phyloP scores from a whole-genome alignment of 192 early-diverging fungal genomes.

The Phycomyces blakesleeanus region DNA sequence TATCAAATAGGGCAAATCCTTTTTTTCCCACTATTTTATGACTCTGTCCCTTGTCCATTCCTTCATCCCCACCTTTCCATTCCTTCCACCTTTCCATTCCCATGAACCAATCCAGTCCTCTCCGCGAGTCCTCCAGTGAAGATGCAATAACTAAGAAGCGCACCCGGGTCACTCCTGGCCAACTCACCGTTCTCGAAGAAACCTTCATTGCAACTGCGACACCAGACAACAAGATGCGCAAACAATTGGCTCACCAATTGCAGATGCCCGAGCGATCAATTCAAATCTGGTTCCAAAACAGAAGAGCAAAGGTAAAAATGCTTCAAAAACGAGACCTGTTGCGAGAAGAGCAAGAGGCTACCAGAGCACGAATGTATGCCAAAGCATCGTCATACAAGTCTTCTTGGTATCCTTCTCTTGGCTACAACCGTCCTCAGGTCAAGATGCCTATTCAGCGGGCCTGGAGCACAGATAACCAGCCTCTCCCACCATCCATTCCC shows the following conservation, averaged over 20 bases:
- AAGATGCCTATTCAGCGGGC: slow-evolving; percentile 28
- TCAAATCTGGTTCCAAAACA: slow-evolving; percentile 87
- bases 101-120: neutral
- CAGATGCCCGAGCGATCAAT: slow-evolving; percentile 70
- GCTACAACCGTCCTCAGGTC: neutral
- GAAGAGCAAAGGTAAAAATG: slow-evolving; percentile 74
- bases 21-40: slow-evolving; percentile 3
- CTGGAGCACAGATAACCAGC: slow-evolving; percentile 31
- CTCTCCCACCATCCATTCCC: neutral
- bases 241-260: slow-evolving; percentile 59
- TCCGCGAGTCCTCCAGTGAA: slow-evolving; percentile 5
- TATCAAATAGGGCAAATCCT: neutral
- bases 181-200: slow-evolving; percentile 60
- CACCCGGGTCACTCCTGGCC: slow-evolving; percentile 59
- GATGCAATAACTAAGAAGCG: slow-evolving; percentile 45
- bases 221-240: slow-evolving; percentile 61
- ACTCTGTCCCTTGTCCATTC: neutral
- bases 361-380: slow-evolving; percentile 25
- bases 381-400: slow-evolving; percentile 3
- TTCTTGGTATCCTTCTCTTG: slow-evolving; percentile 4
- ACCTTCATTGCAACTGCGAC: slow-evolving; percentile 61
- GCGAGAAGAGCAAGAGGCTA: slow-evolving; percentile 31
- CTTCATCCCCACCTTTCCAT: neutral
- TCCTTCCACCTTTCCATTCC: neutral
- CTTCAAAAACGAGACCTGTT: slow-evolving; percentile 32